Evolutionary conservation across 2,329 filamentous ascomycete genomes (phyloP).

Genomic region (Endothia cerciana): DNA sequence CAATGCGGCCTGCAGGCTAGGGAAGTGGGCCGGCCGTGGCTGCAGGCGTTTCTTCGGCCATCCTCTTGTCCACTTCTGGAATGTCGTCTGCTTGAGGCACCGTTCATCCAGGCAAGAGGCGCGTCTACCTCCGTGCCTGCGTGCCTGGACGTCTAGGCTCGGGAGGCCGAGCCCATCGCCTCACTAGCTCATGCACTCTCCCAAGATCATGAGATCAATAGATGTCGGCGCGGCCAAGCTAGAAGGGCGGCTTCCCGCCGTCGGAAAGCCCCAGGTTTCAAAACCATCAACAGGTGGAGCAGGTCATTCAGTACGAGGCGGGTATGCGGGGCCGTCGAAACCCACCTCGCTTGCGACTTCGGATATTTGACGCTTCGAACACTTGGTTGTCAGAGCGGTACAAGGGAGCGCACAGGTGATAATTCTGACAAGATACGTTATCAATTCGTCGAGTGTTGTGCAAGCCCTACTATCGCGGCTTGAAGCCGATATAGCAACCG

Average conservation of each 20-base stretch:
- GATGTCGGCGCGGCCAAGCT: neutral
- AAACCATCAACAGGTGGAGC: slow-evolving; percentile 17
- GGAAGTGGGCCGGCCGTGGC: slow-evolving; percentile 25
- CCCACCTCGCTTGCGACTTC: slow-evolving; percentile 20
- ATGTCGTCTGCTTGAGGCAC: slow-evolving; percentile 21
- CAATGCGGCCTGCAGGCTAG: slow-evolving; percentile 29
- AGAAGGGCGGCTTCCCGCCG: neutral
- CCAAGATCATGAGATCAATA: neutral
- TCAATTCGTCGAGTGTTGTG: slow-evolving; percentile 1
- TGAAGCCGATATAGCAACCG: neutral
- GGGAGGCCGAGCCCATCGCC: slow-evolving; percentile 3
- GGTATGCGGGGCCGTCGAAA: slow-evolving; percentile 19
- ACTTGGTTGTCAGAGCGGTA: neutral
- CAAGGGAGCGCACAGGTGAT: neutral
- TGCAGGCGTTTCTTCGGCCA: slow-evolving; percentile 26
- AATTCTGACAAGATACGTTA: slow-evolving; percentile 1
- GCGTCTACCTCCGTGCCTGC: slow-evolving; percentile 10
- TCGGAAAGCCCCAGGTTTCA: slow-evolving; percentile 11
- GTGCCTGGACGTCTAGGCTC: slow-evolving; percentile 12
- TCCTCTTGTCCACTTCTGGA: slow-evolving; percentile 22
- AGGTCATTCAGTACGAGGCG: slow-evolving; percentile 14
- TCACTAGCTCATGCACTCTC: slow-evolving; percentile 1
- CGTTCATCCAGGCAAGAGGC: slow-evolving; percentile 17
- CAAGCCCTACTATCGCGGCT: neutral
- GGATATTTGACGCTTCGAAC: slow-evolving; percentile 20